These are phyloP conservation scores for Phycomyces nitens DNA, from an alignment of 192 early-diverging fungal species.

Conservation along the genomic window DNA sequence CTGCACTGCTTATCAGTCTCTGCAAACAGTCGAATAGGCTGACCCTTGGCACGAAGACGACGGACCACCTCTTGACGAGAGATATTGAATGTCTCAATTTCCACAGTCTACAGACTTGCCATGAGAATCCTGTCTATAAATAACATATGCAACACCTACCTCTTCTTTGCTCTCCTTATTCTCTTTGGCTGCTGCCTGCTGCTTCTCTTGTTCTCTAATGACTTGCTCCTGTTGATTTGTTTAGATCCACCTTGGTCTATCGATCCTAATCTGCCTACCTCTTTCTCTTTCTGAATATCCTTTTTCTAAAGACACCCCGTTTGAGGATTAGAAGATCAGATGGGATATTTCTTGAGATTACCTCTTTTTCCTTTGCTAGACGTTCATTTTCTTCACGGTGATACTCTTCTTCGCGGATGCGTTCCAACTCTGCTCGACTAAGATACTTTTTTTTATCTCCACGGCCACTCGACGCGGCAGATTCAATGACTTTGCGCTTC, in stretches of 20 bases:
- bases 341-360: slow-evolving; percentile 20
- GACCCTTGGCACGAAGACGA: slow-evolving; percentile 78
- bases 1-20: slow-evolving; percentile 80
- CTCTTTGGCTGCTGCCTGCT: slow-evolving; percentile 18
- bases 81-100: slow-evolving; percentile 52
- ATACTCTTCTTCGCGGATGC: slow-evolving; percentile 58
- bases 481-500: slow-evolving; percentile 64
- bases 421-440: slow-evolving; percentile 76
- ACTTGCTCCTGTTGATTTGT: slow-evolving; percentile 1
- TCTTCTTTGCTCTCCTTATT: slow-evolving; percentile 18
- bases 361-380: slow-evolving; percentile 50
- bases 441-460: slow-evolving; percentile 66
- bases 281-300: slow-evolving; percentile 10
- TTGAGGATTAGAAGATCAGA: neutral
- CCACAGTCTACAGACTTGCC: slow-evolving; percentile 14
- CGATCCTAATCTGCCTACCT: slow-evolving; percentile 10
- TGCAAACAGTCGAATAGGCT: slow-evolving; percentile 92
- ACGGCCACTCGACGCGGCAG: slow-evolving; percentile 18
- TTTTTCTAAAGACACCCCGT: slow-evolving; percentile 6
- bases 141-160: neutral
- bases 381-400: slow-evolving; percentile 43
- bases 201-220: slow-evolving; percentile 24
- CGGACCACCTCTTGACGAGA: slow-evolving; percentile 71
- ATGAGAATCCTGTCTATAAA: neutral
- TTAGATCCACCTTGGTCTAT: neutral